These are phyloP conservation scores for Cyberlindnera suaveolens DNA, from an alignment of 805 yeast species.

Conservation along the genomic window DNA sequence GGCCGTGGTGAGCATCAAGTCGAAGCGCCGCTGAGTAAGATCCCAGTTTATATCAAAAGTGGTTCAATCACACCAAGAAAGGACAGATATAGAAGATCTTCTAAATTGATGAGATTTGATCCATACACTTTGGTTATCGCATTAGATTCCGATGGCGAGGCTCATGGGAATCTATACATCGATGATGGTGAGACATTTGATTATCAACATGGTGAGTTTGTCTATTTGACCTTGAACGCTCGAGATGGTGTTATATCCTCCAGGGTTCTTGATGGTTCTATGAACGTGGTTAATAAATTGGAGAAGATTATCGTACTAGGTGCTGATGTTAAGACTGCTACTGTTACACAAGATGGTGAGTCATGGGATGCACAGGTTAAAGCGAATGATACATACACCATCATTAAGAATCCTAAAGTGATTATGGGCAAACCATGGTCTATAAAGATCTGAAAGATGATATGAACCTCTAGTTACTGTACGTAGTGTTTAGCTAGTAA, in stretches of 20 bases:
- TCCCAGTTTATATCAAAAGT: conserved; percentile 73
- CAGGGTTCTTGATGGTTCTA: conserved; percentile 19
- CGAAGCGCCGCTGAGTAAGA: conserved; percentile 45
- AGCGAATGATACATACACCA: conserved; percentile 14
- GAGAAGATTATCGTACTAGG: conserved; percentile 54
- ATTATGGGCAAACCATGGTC: conserved; percentile 42
- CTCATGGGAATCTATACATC: conserved; percentile 56
- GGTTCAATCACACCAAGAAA: conserved; percentile 68
- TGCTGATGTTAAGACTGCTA: conserved; percentile 10
- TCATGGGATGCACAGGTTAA: conserved; percentile 31
- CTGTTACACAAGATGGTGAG: conserved; percentile 33
- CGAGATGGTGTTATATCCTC: conserved; percentile 29
- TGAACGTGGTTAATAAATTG: conserved; percentile 30
- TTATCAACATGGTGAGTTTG: conserved; percentile 44
- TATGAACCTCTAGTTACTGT: not conserved
- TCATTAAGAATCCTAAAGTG: conserved; percentile 48
- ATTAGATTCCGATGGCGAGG: conserved; percentile 40
- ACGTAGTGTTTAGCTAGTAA: conserved; percentile 31
- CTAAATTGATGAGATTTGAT: conserved; percentile 67
- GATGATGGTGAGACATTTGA: conserved; percentile 82
- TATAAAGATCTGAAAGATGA: conserved; percentile 16
- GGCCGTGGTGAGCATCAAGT: conserved; percentile 36
- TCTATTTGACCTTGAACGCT: conserved; percentile 36
- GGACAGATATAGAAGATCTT: conserved; percentile 73
- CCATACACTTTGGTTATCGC: conserved; percentile 76